A percentile compares a stretch with the other conserved stretches of the same genome.
Evolutionary conservation across 140 eudicot genomes (phyloP).

Genomic region (Bidens hawaiensis): DNA sequence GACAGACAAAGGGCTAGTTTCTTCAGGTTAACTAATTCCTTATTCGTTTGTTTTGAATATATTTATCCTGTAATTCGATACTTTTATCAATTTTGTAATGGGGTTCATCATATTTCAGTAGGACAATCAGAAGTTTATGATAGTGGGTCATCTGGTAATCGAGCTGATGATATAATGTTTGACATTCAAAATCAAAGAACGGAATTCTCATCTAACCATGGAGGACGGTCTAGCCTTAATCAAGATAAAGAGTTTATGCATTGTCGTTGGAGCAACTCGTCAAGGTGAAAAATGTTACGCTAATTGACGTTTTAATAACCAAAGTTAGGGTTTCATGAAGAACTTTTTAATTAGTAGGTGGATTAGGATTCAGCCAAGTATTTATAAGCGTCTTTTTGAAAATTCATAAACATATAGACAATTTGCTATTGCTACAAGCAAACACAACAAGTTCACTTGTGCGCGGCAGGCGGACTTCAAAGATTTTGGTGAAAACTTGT

Average conservation of each 20-base stretch:
- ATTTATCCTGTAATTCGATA: background rate
- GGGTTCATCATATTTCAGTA: conserved; percentile 12
- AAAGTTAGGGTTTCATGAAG: background rate
- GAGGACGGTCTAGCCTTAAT: conserved; percentile 29
- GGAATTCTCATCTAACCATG: conserved; percentile 32
- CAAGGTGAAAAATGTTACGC: conserved; percentile 48
- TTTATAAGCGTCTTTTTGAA: too few species aligned
- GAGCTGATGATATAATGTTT: conserved; percentile 49
- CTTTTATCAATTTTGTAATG: background rate
- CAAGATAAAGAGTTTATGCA: conserved; percentile 35
- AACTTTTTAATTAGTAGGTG: too few species aligned
- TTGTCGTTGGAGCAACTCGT: conserved; percentile 80
- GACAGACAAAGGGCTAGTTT: conserved; percentile 70
- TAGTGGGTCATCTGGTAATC: conserved; percentile 75
- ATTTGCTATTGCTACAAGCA: too few species aligned
- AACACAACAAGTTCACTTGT: too few species aligned
- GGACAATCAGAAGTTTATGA: conserved; percentile 68
- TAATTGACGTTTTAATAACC: background rate
- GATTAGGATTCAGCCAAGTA: too few species aligned
- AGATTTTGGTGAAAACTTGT: too few species aligned
- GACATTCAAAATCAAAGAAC: conserved; percentile 49
- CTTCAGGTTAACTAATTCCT: conserved; percentile 48
- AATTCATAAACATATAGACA: too few species aligned
- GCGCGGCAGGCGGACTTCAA: too few species aligned
- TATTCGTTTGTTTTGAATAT: background rate